phyloP scores from a whole-genome alignment of 345 rosid genomes.

The Nasturtium officinale region DNA sequence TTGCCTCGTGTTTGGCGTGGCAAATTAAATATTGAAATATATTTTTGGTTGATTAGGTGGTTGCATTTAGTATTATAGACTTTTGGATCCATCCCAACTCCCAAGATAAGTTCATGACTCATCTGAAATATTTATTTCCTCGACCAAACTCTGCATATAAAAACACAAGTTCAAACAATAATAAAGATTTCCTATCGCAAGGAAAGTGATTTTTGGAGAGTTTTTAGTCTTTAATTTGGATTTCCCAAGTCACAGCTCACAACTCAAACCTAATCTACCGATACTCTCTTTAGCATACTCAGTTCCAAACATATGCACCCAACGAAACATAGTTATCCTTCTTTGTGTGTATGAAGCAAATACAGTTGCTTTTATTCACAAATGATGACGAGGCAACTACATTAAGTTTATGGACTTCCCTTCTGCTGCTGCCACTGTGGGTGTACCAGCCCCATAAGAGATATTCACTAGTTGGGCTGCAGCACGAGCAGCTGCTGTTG shows the following conservation, averaged over 20 bases:
- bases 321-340: neutral
- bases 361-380: slow-evolving; percentile 18
- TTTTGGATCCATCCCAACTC: neutral
- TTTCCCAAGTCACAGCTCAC: neutral
- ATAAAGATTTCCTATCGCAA: neutral
- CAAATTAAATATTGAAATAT: neutral
- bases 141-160: neutral
- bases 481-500: slow-evolving; percentile 82
- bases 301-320: slow-evolving; percentile 10
- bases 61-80: neutral
- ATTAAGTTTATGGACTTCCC: slow-evolving; percentile 41
- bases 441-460: slow-evolving; percentile 42
- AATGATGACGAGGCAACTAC: slow-evolving; percentile 11
- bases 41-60: neutral
- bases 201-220: neutral
- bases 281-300: slow-evolving; percentile 4
- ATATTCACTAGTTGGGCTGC: slow-evolving; percentile 77
- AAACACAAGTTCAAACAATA: neutral
- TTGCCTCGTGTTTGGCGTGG: neutral
- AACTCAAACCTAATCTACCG: neutral
- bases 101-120: neutral
- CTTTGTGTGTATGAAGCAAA: slow-evolving; percentile 20
- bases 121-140: neutral
- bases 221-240: neutral
- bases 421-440: slow-evolving; percentile 44